Evolutionary conservation across 2,329 filamentous ascomycete species (phyloP), one percentile per base, ranked within the genome.

Genomic region (Daldinia eschscholtzii): DNA sequence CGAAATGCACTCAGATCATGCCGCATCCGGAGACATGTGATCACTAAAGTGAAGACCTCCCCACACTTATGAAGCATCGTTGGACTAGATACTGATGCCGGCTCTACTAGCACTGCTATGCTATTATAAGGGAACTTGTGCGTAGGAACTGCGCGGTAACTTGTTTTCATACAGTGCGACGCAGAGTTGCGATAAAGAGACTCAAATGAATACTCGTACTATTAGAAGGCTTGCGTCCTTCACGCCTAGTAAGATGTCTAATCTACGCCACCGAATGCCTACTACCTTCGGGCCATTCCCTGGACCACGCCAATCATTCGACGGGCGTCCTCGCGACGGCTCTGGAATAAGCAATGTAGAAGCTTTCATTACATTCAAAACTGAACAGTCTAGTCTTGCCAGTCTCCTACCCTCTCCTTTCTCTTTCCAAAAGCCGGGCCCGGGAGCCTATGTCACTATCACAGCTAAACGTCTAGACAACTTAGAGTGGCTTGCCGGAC

Each of bases 331-430:
- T 15, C 42, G 57, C 3, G 52, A 65, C 37, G 63, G 63, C 30
- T 61, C 57, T 20, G 28, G 48, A 28, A 65, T 42, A 12, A 61
- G 37, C 26, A 65, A 57, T 7, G 35, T 30, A 35, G 64, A 65
- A 26, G 64, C 64, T 15, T 65, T 61, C 28, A 23, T 65, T 18
- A 61, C 64, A 23, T 65, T 65, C 64, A 65, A 37, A 13, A 52
- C 64, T 4, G 44, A 37, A 7, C 53, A 61, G 33, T 57, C 50
- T 5, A 52, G 28, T 23, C 35, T 65, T n/a, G 15, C 6, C 15
- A 61, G 37, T 35, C 59, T 65, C 13, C 57, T 65, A 20, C 64
- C 64, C 3, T 52, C 52, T 15, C 18, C 41, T 5, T 65, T 65
- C 35, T 57, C 57, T 15, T 65, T 65, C 28, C 64, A 65, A 30